Conservation (phyloP, 2,329 filamentous ascomycete species). For the Rutstroemia sp. region DNA sequence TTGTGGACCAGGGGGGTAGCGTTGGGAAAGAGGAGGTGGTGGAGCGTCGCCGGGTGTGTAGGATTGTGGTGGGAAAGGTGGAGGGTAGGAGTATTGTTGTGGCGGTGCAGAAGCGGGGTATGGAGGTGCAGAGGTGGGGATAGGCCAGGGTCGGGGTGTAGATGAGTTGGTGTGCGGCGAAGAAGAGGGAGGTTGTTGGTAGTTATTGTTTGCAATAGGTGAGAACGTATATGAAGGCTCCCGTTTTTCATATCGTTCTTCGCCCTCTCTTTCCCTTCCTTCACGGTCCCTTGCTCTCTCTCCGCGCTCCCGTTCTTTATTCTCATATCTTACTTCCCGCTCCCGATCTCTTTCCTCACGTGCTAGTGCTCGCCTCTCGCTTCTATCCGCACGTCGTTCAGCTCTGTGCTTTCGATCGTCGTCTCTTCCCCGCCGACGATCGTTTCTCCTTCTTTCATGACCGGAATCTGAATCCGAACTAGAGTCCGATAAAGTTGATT, state of each 20-base stretch:
- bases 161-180: background rate
- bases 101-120: constrained; percentile 1
- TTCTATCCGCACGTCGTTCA: background rate
- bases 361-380: background rate
- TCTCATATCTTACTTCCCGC: too few species aligned
- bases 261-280: background rate
- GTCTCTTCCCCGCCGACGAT: background rate
- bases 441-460: background rate
- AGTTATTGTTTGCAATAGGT: background rate
- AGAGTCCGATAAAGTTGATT: background rate
- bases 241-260: background rate
- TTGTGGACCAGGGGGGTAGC: constrained; percentile 13
- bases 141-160: background rate
- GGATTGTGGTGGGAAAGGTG: background rate
- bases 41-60: background rate
- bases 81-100: background rate
- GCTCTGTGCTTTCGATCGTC: background rate
- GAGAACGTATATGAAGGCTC: background rate
- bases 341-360: too few species aligned
- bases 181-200: background rate
- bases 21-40: background rate
- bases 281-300: too few species aligned
- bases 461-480: background rate
- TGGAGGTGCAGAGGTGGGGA: background rate
- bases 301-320: too few species aligned